phyloP scores from a whole-genome alignment of 495 filamentous ascomycete genomes.

The Podospora anserina region DNA sequence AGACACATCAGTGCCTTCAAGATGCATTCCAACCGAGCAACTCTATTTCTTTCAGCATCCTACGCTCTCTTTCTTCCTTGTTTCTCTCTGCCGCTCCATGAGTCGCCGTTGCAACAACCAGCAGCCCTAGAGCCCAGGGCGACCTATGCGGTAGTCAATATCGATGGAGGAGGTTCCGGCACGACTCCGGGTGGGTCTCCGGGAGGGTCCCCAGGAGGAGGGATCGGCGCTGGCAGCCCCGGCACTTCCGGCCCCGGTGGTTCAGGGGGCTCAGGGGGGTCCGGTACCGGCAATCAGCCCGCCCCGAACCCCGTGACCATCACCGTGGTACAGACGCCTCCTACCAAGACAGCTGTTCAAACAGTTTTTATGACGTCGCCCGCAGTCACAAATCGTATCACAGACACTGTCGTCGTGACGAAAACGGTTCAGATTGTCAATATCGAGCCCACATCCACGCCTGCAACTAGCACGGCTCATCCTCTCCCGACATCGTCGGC shows the following conservation, averaged over 20 bases:
- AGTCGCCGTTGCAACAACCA: slow-evolving; percentile 11
- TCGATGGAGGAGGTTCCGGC: slow-evolving; percentile 29
- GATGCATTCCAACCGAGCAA: slow-evolving; percentile 3
- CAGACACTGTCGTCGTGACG: slow-evolving; percentile 22
- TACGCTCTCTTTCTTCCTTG: slow-evolving; percentile 13
- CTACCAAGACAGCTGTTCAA: slow-evolving; percentile 16
- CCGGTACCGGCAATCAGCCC: slow-evolving; percentile 15
- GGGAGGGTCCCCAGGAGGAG: slow-evolving; percentile 5
- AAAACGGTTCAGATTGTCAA: slow-evolving; percentile 17
- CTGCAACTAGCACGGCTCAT: slow-evolving; percentile 7
- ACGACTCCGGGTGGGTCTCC: slow-evolving; percentile 9
- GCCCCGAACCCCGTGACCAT: slow-evolving; percentile 16
- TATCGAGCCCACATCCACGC: slow-evolving; percentile 1
- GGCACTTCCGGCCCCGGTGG: slow-evolving; percentile 15
- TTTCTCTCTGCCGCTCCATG: slow-evolving; percentile 19
- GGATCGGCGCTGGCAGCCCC: slow-evolving; percentile 1
- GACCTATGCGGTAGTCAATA: slow-evolving; percentile 32
- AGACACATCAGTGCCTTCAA: neutral
- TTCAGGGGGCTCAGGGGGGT: slow-evolving; percentile 13
- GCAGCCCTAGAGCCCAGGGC: slow-evolving; percentile 21
- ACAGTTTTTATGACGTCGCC: slow-evolving; percentile 17
- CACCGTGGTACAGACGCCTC: slow-evolving; percentile 22
- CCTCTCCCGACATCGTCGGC: slow-evolving; percentile 8
- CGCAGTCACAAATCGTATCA: slow-evolving; percentile 13
- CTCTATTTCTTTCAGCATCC: slow-evolving; percentile 10